phyloP scores from a whole-genome alignment of 148 eudicot genomes.

The Persicaria tinctoria region DNA sequence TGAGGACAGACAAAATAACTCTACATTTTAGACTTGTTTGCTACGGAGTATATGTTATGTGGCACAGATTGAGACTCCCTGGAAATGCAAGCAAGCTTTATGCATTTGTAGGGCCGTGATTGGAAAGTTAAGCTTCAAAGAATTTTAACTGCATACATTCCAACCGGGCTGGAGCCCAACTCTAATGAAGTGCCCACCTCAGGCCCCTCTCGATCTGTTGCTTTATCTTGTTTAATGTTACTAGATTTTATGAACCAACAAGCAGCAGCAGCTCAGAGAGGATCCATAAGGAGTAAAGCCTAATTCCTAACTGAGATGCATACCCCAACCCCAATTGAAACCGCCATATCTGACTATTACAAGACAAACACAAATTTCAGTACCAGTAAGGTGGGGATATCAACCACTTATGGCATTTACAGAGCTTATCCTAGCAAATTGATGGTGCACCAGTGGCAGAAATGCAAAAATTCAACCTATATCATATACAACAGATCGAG shows the following conservation, averaged over 20 bases:
- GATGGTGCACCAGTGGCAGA: not conserved
- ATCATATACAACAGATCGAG: conserved; percentile 3
- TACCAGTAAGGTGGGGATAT: not conserved
- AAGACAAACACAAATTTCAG: not conserved
- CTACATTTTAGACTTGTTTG: not conserved
- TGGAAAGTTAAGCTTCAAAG: too few relatives aligned
- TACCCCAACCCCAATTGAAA: not conserved
- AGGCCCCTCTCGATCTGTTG: not conserved
- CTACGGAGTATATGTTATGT: not conserved
- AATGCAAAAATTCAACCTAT: not conserved
- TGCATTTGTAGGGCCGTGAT: too few relatives aligned
- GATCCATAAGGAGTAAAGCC: not conserved
- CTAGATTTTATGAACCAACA: not conserved
- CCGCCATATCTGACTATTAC: not conserved
- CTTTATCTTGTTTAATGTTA: not conserved
- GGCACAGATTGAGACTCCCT: not conserved
- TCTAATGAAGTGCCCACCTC: not conserved
- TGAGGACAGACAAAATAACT: not conserved
- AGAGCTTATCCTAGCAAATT: not conserved
- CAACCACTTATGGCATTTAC: conserved; percentile 6
- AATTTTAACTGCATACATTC: too few relatives aligned
- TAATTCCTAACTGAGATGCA: not conserved
- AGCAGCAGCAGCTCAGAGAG: not conserved
- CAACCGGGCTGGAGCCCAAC: too few relatives aligned
- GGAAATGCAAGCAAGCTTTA: not conserved